Percentiles rank a stretch among this genome's conserved stretches.
These are phyloP conservation scores for Spathaspora sp. DNA, from an alignment of 1,139 yeast species.

Conservation along the genomic window DNA sequence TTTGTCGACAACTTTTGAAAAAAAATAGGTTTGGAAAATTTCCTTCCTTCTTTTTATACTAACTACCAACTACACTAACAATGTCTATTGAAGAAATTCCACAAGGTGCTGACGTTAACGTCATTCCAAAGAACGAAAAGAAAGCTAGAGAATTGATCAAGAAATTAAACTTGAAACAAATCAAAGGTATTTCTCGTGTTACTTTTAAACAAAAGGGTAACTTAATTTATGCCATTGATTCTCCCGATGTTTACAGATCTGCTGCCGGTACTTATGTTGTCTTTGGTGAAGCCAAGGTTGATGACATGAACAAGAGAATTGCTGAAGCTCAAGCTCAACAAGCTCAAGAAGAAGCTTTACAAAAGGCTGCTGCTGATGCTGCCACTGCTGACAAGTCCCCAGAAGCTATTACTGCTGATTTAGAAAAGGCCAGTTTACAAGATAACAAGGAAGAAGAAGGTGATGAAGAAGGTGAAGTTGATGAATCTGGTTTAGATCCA, in stretches of 20 bases:
- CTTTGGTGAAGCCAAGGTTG: conserved; percentile 97
- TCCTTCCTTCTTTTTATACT: not conserved
- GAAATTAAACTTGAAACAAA: conserved; percentile 88
- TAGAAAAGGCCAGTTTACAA: conserved; percentile 72
- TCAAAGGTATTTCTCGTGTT: conserved; percentile 92
- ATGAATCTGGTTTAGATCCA: conserved; percentile 75
- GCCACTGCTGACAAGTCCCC: conserved; percentile 53
- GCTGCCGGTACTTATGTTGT: conserved; percentile 94
- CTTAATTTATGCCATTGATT: conserved; percentile 88
- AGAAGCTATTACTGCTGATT: conserved; percentile 86
- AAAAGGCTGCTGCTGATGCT: conserved; percentile 47
- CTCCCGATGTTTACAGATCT: conserved; percentile 94
- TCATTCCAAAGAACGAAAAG: conserved; percentile 89
- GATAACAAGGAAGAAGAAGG: conserved; percentile 35
- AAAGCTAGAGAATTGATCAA: conserved; percentile 91
- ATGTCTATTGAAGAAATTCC: conserved; percentile 70
- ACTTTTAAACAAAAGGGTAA: conserved; percentile 94
- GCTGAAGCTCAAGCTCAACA: conserved; percentile 57
- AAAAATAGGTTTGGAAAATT: not conserved
- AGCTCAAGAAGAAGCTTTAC: conserved; percentile 62
- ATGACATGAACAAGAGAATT: conserved; percentile 81
- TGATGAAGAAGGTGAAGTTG: conserved; percentile 60
- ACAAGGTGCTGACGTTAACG: conserved; percentile 83
- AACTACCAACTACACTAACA: conserved; percentile 11
- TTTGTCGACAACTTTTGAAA: conserved; percentile 4